Percentiles rank a stretch among this genome's conserved stretches.
phyloP scores from a whole-genome alignment of 1,284 basidiomycete species.

The Dichomitus squalens region DNA sequence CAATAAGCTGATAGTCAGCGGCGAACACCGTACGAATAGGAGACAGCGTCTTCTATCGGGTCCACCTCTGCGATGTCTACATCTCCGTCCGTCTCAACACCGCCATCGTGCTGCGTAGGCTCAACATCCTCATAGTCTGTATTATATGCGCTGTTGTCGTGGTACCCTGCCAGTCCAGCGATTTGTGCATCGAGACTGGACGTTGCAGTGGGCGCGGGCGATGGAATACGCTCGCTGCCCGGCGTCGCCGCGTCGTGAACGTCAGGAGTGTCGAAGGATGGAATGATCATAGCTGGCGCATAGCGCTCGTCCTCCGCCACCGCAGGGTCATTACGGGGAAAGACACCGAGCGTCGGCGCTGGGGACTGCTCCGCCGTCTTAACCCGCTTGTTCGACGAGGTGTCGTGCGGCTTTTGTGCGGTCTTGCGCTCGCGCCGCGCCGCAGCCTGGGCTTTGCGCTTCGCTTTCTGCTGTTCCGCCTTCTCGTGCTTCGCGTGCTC shows the following conservation, averaged over 20 bases:
- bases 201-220: conserved; percentile 51
- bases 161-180: conserved; percentile 25
- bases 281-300: conserved; percentile 26
- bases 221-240: conserved; percentile 38
- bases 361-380: conserved; percentile 17
- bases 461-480: conserved; percentile 29
- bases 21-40: conserved; percentile 6
- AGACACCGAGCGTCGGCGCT: conserved; percentile 9
- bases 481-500: conserved; percentile 24
- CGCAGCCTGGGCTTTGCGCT: conserved; percentile 31
- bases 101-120: conserved; percentile 2
- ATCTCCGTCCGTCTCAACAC: conserved; percentile 24
- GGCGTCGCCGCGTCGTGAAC: conserved; percentile 15
- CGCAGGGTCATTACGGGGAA: conserved; percentile 7
- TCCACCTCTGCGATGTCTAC: conserved; percentile 18
- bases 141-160: conserved; percentile 36
- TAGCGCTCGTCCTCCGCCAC: conserved; percentile 17
- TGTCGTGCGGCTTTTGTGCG: conserved; percentile 18
- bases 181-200: conserved; percentile 46
- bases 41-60: conserved; percentile 26
- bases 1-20: background rate
- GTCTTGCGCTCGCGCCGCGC: conserved; percentile 26
- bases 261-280: conserved; percentile 3
- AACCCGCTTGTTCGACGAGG: conserved; percentile 17
- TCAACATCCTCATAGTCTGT: conserved; percentile 33